Conservation (phyloP, 441 rosid species). For the Syzygium malaccense region DNA sequence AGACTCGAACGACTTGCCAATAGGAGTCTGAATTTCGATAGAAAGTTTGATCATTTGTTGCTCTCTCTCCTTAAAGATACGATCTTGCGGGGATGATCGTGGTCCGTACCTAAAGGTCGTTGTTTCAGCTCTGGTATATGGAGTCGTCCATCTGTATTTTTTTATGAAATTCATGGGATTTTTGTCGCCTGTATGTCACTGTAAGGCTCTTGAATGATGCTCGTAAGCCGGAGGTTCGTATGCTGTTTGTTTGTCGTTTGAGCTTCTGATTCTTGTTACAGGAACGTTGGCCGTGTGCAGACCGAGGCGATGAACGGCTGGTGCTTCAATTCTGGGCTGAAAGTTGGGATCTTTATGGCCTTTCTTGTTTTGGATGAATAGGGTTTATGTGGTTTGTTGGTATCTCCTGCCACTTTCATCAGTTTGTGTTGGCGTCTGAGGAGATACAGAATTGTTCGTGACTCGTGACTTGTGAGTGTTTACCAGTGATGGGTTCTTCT, state of each 20-base stretch:
- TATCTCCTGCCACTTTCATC: background rate
- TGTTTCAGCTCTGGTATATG: background rate
- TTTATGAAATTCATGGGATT: background rate
- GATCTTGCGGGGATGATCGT: background rate
- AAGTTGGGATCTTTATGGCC: background rate
- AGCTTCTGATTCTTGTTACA: background rate
- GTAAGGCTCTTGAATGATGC: background rate
- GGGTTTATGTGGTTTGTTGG: background rate
- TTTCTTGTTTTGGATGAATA: background rate
- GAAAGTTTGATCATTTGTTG: background rate
- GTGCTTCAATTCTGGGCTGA: background rate
- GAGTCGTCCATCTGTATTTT: background rate
- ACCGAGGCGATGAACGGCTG: background rate
- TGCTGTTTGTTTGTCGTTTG: background rate
- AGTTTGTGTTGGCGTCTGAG: background rate
- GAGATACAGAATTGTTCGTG: background rate
- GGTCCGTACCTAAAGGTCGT: background rate
- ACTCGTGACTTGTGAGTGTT: background rate
- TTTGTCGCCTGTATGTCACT: background rate
- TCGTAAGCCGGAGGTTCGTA: background rate
- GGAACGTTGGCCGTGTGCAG: background rate
- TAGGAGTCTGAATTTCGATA: background rate
- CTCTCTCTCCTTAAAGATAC: background rate
- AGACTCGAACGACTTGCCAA: background rate
- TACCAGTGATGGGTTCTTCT: slow-evolving; percentile 27